Percentiles rank a stretch among this genome's conserved stretches.
Evolutionary conservation across 805 yeast genomes (phyloP).

Genomic region (Yarrowia keelungensis): DNA sequence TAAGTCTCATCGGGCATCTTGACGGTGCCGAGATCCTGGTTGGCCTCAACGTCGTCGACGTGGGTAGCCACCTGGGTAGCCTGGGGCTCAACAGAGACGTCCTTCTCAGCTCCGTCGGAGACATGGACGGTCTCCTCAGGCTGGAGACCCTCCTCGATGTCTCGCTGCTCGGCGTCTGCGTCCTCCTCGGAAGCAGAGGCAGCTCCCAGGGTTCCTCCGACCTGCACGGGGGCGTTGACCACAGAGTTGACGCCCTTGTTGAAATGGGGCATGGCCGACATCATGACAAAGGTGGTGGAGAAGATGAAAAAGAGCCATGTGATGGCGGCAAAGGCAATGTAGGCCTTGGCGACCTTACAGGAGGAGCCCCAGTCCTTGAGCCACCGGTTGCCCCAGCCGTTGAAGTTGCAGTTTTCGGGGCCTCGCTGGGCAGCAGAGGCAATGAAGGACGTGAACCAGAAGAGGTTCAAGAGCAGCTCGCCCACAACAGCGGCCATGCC

Average conservation of each 20-base stretch:
- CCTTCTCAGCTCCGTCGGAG: slow-evolving; percentile 23
- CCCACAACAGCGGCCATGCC: slow-evolving; percentile 22
- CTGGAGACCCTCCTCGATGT: slow-evolving; percentile 19
- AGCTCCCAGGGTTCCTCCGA: slow-evolving; percentile 20
- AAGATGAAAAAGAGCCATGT: slow-evolving; percentile 37
- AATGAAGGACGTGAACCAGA: slow-evolving; percentile 36
- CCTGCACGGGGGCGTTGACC: not conserved
- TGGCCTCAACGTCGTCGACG: not conserved
- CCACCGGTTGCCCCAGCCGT: not conserved
- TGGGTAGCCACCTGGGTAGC: not conserved
- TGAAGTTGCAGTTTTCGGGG: slow-evolving; percentile 11
- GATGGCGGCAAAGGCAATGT: slow-evolving; percentile 39
- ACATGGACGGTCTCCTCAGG: slow-evolving; percentile 33
- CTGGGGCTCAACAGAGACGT: not conserved
- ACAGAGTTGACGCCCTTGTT: not conserved
- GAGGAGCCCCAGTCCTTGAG: slow-evolving; percentile 7
- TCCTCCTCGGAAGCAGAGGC: not conserved
- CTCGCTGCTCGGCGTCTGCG: not conserved
- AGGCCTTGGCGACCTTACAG: slow-evolving; percentile 35
- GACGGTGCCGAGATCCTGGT: slow-evolving; percentile 28
- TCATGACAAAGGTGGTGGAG: slow-evolving; percentile 26
- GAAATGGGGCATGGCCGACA: slow-evolving; percentile 24
- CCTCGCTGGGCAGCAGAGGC: slow-evolving; percentile 38
- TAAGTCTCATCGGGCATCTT: slow-evolving; percentile 32
- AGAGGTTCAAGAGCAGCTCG: slow-evolving; percentile 23